Evolutionary conservation across 805 yeast genomes (phyloP).

Genomic region (Yarrowia sp.): DNA sequence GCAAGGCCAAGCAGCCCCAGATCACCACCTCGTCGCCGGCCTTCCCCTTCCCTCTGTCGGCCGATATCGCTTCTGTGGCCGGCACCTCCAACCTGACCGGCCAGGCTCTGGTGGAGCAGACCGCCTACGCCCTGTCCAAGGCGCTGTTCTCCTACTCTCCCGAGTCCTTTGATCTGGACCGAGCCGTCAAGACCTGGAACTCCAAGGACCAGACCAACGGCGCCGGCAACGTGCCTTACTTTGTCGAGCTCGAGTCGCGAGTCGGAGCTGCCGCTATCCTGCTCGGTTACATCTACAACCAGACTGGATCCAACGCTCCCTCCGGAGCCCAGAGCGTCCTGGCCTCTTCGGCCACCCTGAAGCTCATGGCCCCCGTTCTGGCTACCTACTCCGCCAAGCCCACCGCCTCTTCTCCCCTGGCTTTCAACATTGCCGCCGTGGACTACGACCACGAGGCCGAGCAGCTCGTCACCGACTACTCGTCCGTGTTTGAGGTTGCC

Average conservation of each 20-base stretch:
- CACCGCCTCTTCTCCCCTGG: slow-evolving; percentile 56
- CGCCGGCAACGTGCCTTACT: slow-evolving; percentile 63
- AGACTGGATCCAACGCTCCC: slow-evolving; percentile 37
- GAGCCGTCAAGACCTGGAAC: slow-evolving; percentile 67
- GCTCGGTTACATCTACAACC: slow-evolving; percentile 65
- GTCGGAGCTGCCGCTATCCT: slow-evolving; percentile 84
- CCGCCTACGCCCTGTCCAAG: slow-evolving; percentile 49
- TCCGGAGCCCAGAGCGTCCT: slow-evolving; percentile 53
- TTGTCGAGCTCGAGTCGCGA: slow-evolving; percentile 68
- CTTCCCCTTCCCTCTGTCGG: slow-evolving; percentile 43
- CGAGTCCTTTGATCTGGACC: slow-evolving; percentile 66
- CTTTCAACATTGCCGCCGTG: slow-evolving; percentile 77
- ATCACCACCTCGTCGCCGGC: slow-evolving; percentile 34
- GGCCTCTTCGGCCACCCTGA: slow-evolving; percentile 71
- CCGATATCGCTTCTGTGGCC: slow-evolving; percentile 42
- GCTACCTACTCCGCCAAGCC: slow-evolving; percentile 48
- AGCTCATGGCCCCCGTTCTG: slow-evolving; percentile 70
- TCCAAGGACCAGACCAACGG: slow-evolving; percentile 59
- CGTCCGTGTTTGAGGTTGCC: slow-evolving; percentile 67
- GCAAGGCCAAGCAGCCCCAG: slow-evolving; percentile 15
- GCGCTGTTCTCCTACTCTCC: slow-evolving; percentile 66
- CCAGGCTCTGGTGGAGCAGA: slow-evolving; percentile 48
- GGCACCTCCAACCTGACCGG: slow-evolving; percentile 45
- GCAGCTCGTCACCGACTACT: slow-evolving; percentile 68
- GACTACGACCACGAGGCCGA: slow-evolving; percentile 61